phyloP scores from a whole-genome alignment of 2,329 filamentous ascomycete genomes.

The Xylariomycetidae sp. region DNA sequence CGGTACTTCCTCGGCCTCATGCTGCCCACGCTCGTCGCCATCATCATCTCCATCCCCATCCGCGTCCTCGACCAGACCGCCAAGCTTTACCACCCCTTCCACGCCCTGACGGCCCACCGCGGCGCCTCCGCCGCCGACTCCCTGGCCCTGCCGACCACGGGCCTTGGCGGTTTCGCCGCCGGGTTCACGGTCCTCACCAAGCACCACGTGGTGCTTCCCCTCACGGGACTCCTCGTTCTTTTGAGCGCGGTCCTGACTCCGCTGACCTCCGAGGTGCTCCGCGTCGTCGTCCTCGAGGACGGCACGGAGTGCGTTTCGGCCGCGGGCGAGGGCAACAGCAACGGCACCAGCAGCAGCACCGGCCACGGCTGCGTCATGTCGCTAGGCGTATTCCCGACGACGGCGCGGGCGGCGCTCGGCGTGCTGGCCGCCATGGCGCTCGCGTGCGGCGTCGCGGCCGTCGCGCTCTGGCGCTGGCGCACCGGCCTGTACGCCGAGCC shows the following conservation, averaged over 20 bases:
- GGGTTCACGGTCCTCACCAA: constrained; percentile 20
- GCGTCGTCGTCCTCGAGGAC: constrained; percentile 32
- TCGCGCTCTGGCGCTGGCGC: constrained; percentile 27
- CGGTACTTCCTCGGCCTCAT: constrained; percentile 33
- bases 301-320: constrained; percentile 24
- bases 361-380: constrained; percentile 24
- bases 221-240: constrained; percentile 32
- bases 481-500: constrained; percentile 36
- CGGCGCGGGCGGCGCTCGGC: constrained; percentile 27
- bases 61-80: constrained; percentile 32
- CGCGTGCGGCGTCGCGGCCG: constrained; percentile 23
- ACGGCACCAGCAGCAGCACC: neutral
- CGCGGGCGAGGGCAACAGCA: neutral
- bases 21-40: constrained; percentile 31
- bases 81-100: constrained; percentile 37
- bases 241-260: constrained; percentile 32
- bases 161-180: constrained; percentile 29
- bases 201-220: neutral
- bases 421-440: constrained; percentile 29
- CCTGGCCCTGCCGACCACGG: constrained; percentile 36
- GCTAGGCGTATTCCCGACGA: constrained; percentile 28
- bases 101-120: constrained; percentile 30
- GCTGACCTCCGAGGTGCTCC: constrained; percentile 35
- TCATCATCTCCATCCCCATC: constrained; percentile 30
- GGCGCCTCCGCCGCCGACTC: constrained; percentile 37